Evolutionary conservation across 306 rosid species (phyloP), one percentile per base, ranked within the genome.

Genomic region (Medicago ruthenica): DNA sequence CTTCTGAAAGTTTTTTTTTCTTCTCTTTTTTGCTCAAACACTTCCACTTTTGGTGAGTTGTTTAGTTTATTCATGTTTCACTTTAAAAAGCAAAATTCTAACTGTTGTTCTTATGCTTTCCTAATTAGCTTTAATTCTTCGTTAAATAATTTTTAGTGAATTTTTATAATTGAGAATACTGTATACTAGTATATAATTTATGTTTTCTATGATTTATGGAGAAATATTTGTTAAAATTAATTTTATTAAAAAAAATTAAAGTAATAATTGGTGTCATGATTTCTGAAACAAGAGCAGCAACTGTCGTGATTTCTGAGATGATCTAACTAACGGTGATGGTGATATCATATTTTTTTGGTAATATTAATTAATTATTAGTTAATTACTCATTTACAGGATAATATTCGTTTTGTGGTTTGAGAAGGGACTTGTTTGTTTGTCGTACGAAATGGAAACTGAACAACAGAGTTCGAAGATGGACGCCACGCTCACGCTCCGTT

Each of bases 371-470:
- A 9, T 65, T 12, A 51, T 57, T 40, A 34, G 18, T 64, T 22
- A 34, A 7, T 53, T 71, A 39, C 21, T 47, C 71, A 27, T 67
- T 27, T 36, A 11, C 77, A 71, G 78, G 73, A 79, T 62, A 76
- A 68, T 15, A 47, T 45, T 45, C 4, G 0, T 11, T 67, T 78
- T 60, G 70, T 60, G 62, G 82, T 54, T 78, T 70, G 64, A 80
- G 80, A 70, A 75, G 81, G 57, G 22, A 53, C 54, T 82, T 66
- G 74, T 75, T 80, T 61, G 69, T 70, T 74, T 73, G 83, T 70
- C 71, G 74, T 78, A 75, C 83, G 84, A 76, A 81, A 92, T 92
- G 97, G 94, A 90, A 76, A 72, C 82, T 67, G 80, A 82, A 36
- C 75, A 81, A 27, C 76, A 81, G 40, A 78, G 82, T 75, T 83